Conservation (phyloP, 306 rosid genomes). For the Casuarina glauca region DNA sequence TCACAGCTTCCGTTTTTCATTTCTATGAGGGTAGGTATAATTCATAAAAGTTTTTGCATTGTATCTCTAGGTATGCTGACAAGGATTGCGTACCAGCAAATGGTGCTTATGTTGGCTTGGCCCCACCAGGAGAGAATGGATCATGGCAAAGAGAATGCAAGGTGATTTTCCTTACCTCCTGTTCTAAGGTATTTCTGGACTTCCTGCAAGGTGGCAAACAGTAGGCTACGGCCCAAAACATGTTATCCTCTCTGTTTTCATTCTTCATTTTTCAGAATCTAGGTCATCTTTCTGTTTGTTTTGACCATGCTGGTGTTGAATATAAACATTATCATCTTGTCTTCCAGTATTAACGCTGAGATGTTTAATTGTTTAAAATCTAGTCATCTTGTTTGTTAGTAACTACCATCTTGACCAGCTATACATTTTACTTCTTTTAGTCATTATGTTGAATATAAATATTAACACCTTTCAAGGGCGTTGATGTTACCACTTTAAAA, state of each 20-base stretch:
- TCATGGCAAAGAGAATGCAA: constrained; percentile 77
- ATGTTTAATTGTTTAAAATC: background rate
- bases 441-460: background rate
- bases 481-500: background rate
- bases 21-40: background rate
- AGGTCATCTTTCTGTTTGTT: background rate
- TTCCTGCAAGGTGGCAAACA: background rate
- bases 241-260: background rate
- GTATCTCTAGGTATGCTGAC: constrained; percentile 41
- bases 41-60: constrained; percentile 8
- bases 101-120: constrained; percentile 57
- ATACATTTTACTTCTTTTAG: background rate
- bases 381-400: background rate
- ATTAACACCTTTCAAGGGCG: background rate
- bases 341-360: too few relatives aligned
- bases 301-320: background rate
- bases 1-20: background rate
- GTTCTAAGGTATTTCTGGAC: background rate
- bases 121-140: constrained; percentile 52
- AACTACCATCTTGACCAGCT: background rate
- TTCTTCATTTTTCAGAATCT: background rate
- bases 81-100: constrained; percentile 34
- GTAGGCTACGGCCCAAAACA: background rate
- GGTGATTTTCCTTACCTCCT: constrained; percentile 36
- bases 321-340: too few relatives aligned